Evolutionary conservation across 306 rosid species (phyloP), one percentile per base, ranked within the genome.

Genomic region (Cicer yamashitae): DNA sequence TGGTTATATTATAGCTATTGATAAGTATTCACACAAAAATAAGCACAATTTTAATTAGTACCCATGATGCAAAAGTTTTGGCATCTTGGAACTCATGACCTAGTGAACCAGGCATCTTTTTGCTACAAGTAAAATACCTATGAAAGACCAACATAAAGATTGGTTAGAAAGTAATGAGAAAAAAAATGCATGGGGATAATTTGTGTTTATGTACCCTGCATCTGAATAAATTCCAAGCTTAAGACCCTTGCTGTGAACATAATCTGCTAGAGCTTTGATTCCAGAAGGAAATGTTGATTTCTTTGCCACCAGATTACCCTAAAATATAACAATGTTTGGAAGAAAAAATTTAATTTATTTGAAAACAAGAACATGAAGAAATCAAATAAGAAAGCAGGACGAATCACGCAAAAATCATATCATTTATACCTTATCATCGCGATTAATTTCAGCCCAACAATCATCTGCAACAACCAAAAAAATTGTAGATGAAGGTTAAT

Each of bases 141-240:
- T 82, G 68, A 67, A 79, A 17, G 34, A 41, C 25, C 60, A 38
- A 15, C 56, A 12, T 5, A 51, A 74, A 48, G 8, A 60, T 63
- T 52, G 22, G 34, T 45, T 56, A 52, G 39, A 52, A 30, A 61
- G 15, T 41, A 52, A 46, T 17, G 45, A 38, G 14, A 62, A 44
- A 8, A 67, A 15, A 57, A 40, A 40, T 4, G 20, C 37, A 51
- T 13, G 3, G 1, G 9, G 10, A 53, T 61, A 43, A 60, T 7
- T 52, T 67, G 54, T 41, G 80, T 56, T 20, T 18, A 56, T 14
- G 51, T 92, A 94, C 96, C 99, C 99, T 51, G 97, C 94, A 90
- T 94, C 99, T 18, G 99, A 88, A 82, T 94, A 94, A 60, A 94
- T 94, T 68, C 99, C 99, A 52, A 94, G 88, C 87, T 92, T 92